Conservation (phyloP, 2,329 filamentous ascomycete species). For the Stagonosporopsis tanaceti region DNA sequence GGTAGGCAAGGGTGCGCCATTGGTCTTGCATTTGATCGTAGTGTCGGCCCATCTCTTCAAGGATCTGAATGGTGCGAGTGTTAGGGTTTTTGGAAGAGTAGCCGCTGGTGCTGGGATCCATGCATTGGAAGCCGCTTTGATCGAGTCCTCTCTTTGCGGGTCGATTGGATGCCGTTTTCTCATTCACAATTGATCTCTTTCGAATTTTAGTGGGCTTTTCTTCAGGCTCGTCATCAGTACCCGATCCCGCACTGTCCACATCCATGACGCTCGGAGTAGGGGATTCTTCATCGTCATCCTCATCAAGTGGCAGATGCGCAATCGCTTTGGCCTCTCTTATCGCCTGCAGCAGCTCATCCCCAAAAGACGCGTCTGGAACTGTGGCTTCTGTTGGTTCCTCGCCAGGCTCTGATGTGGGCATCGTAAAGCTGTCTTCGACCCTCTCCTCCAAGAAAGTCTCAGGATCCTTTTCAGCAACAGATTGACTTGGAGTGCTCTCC, state of each 20-base stretch:
- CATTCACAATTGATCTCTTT: background rate
- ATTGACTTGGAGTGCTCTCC: slow-evolving; percentile 39
- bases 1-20: slow-evolving; percentile 79
- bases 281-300: slow-evolving; percentile 47
- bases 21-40: slow-evolving; percentile 78
- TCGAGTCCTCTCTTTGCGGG: slow-evolving; percentile 33
- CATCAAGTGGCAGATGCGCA: slow-evolving; percentile 61
- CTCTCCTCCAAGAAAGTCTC: slow-evolving; percentile 24
- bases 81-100: slow-evolving; percentile 70
- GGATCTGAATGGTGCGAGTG: slow-evolving; percentile 73
- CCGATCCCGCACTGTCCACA: slow-evolving; percentile 26
- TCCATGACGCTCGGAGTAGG: slow-evolving; percentile 36
- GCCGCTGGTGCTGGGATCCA: slow-evolving; percentile 62
- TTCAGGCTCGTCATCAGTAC: slow-evolving; percentile 32
- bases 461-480: slow-evolving; percentile 1
- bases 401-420: slow-evolving; percentile 19
- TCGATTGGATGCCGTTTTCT: slow-evolving; percentile 12
- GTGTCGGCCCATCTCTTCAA: slow-evolving; percentile 80
- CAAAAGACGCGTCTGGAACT: slow-evolving; percentile 15
- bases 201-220: slow-evolving; percentile 25
- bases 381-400: background rate
- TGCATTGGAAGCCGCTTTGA: slow-evolving; percentile 63
- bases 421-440: slow-evolving; percentile 43
- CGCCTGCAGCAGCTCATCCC: slow-evolving; percentile 68
- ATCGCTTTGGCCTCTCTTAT: slow-evolving; percentile 70